Evolutionary conservation across 306 rosid species (phyloP).

Genomic region (Rosa lucieae): DNA sequence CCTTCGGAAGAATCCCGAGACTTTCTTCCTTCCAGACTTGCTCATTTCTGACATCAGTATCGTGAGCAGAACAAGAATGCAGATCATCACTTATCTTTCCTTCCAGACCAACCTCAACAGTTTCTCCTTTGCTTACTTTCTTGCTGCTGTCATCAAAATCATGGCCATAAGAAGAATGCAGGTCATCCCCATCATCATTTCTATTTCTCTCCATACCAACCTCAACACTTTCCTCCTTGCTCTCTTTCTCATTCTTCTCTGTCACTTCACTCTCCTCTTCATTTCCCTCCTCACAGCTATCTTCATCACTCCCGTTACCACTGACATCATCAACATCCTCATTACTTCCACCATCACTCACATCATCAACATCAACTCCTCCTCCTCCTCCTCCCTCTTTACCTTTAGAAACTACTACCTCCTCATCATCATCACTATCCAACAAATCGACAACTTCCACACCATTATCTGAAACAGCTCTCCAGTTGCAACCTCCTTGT

Average conservation of each 20-base stretch:
- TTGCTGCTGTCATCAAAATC: too few species aligned
- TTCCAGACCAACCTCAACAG: background rate
- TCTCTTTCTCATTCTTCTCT: background rate
- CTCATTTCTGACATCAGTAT: background rate
- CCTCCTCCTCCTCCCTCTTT: background rate
- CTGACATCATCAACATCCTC: background rate
- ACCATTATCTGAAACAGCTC: too few species aligned
- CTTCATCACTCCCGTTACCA: background rate
- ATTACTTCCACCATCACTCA: background rate
- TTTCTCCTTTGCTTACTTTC: too few species aligned
- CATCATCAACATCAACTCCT: background rate
- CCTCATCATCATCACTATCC: background rate
- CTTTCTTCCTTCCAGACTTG: background rate
- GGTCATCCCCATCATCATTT: constrained; percentile 20
- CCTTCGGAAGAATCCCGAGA: background rate
- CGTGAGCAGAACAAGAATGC: background rate
- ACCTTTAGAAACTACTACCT: background rate
- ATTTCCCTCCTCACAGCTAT: background rate
- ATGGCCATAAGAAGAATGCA: background rate
- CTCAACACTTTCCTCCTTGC: background rate
- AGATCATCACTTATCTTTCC: background rate
- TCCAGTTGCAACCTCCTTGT: too few species aligned
- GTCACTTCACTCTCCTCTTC: background rate
- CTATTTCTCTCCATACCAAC: background rate
- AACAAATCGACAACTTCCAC: background rate